Percentiles rank a stretch among this genome's conserved stretches.
Conservation (phyloP, 169 alveolate genomes). For the Plasmodium gonderi region DNA sequence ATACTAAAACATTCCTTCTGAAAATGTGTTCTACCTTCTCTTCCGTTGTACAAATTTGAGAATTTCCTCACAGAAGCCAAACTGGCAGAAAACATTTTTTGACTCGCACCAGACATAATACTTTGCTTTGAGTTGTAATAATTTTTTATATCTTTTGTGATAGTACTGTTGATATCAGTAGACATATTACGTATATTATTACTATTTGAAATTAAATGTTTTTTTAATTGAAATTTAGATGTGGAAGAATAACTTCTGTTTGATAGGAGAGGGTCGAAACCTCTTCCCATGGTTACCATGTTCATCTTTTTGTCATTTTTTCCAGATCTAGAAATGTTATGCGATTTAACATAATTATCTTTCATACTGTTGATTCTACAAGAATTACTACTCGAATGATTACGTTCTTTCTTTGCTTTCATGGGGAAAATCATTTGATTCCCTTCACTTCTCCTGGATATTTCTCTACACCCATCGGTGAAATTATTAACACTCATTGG, state of each 20-base stretch:
- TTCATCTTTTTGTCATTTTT: not conserved
- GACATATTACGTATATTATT: constrained; percentile 31
- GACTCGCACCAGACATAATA: not conserved
- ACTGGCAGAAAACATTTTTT: not conserved
- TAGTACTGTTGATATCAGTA: constrained; percentile 29
- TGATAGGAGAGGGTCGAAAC: not conserved
- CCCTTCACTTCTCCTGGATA: not conserved
- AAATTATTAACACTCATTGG: not conserved
- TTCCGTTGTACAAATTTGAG: not conserved
- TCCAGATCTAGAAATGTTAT: not conserved
- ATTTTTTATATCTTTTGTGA: constrained; percentile 34
- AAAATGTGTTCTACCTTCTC: not conserved
- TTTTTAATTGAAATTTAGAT: constrained; percentile 33
- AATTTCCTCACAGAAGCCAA: not conserved
- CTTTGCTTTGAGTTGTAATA: constrained; percentile 30
- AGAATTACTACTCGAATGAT: not conserved
- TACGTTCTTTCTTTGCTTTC: not conserved
- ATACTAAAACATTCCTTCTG: not conserved
- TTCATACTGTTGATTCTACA: not conserved
- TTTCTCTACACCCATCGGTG: not conserved
- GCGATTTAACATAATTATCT: not conserved
- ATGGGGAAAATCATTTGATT: not conserved
- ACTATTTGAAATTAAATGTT: constrained; percentile 40
- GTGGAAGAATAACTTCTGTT: constrained; percentile 46
- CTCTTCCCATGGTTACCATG: not conserved